Evolutionary conservation across 495 filamentous ascomycete species (phyloP), one percentile per base, ranked within the genome.

Genomic region (Xeromyces bisporus): DNA sequence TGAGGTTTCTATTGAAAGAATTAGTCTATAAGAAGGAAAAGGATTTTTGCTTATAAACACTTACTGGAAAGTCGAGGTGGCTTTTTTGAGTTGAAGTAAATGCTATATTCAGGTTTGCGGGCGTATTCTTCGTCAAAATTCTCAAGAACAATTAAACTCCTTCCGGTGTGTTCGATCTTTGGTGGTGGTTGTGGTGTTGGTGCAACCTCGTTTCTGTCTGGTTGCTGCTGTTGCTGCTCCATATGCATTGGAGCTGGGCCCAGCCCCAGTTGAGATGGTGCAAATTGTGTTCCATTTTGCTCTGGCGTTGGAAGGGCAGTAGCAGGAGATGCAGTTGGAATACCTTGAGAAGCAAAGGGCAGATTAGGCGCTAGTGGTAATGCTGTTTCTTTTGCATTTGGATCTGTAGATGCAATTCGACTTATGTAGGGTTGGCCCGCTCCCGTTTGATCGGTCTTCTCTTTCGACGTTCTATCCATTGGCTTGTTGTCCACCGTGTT

Each of bases 101-200:
- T 62, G 40, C 56, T 56, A 35, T 53, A 64, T 39, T 68, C 60
- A 29, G 55, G 56, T 34, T 49, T 58, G 30, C 65, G 62, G 16
- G 62, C 60, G 14, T 58, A 61, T 36, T 56, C 55, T 21, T 64
- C 54, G 35, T 71, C 68, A 33, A 72, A 67, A 28, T 70, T 69
- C 40, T 62, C 62, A 15, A 73, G 51, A 18, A 69, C 53, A 6
- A 69, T 62, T 11, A 73, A 39, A 25, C 51, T 63, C 28, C 66
- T 60, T 24, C 56, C 64, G 8, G 60, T 63, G 18, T 66, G 41
- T 40, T 72, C 65, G 29, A 64, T 56, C 15, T 64, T 48, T 33
- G 51, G 50, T 32, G 52, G 53, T 9, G 41, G 26, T 34, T 42
- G 39, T 0, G 46, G 43, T 31, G 39, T 41, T 16, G 25, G 27